Percentiles rank a stretch among this genome's conserved stretches.
phyloP scores from a whole-genome alignment of 495 filamentous ascomycete species.

The Annulohypoxylon moriforme region DNA sequence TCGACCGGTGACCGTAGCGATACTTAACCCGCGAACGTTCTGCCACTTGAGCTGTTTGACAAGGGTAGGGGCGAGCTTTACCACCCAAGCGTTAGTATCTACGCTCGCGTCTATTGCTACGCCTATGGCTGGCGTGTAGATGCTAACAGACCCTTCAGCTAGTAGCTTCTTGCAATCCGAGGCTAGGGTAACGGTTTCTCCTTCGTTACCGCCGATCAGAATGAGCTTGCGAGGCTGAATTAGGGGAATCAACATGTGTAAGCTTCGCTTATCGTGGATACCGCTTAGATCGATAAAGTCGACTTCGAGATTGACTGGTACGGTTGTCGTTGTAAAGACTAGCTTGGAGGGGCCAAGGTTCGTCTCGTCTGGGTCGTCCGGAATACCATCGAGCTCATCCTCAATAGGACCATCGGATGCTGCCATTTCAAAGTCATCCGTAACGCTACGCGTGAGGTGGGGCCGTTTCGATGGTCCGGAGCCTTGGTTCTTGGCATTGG shows the following conservation, averaged over 20 bases:
- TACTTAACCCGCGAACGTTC: constrained; percentile 85
- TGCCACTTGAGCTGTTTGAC: constrained; percentile 92
- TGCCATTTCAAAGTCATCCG: constrained; percentile 57
- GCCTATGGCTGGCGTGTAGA: constrained; percentile 83
- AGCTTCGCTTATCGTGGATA: constrained; percentile 88
- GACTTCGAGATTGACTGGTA: constrained; percentile 77
- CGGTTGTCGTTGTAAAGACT: constrained; percentile 65
- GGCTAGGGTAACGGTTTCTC: constrained; percentile 81
- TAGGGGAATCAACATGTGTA: constrained; percentile 94
- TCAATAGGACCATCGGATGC: constrained; percentile 54
- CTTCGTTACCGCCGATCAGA: constrained; percentile 79
- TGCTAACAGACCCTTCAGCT: constrained; percentile 63
- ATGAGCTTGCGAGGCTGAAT: constrained; percentile 95
- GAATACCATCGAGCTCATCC: constrained; percentile 64
- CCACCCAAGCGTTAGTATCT: constrained; percentile 96
- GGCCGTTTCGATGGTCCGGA: constrained; percentile 53
- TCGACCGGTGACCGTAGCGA: constrained; percentile 85
- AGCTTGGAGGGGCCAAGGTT: constrained; percentile 81
- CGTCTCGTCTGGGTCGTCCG: constrained; percentile 67
- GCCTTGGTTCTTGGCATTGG: constrained; percentile 52
- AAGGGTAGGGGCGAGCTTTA: constrained; percentile 85
- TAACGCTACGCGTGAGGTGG: constrained; percentile 50
- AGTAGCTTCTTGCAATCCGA: constrained; percentile 83
- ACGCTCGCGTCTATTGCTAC: constrained; percentile 86
- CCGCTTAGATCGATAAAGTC: constrained; percentile 92